phyloP scores from a whole-genome alignment of 176 grass and related monocot genomes.

The Cenchrus fungigraminus region DNA sequence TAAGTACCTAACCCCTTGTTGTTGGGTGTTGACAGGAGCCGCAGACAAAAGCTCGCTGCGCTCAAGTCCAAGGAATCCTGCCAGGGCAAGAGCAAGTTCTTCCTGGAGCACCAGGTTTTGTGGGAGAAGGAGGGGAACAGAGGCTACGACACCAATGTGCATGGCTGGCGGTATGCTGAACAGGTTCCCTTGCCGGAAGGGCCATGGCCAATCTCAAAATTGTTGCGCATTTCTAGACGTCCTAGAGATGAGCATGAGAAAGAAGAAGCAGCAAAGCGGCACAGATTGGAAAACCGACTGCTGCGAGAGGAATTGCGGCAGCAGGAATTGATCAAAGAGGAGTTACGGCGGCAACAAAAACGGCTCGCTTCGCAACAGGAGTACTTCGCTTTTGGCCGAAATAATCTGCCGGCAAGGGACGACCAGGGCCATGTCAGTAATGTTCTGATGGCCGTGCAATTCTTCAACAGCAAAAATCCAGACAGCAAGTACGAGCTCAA shows the following conservation, averaged over 20 bases:
- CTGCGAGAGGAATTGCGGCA: too few relatives aligned
- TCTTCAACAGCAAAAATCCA: not conserved
- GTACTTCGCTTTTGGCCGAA: too few relatives aligned
- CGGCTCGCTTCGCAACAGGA: too few relatives aligned
- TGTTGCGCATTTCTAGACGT: not conserved
- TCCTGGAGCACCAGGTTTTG: not conserved
- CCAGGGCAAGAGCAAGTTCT: constrained; percentile 25
- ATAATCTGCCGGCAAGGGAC: too few relatives aligned
- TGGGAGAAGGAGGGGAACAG: constrained; percentile 10
- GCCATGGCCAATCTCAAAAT: not conserved
- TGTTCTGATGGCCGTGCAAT: too few relatives aligned
- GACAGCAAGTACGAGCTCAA: not conserved
- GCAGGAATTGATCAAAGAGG: too few relatives aligned
- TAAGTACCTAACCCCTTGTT: not conserved
- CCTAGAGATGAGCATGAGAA: not conserved
- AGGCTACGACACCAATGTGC: not conserved
- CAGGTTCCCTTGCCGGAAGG: not conserved
- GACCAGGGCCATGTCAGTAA: too few relatives aligned
- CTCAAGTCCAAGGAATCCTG: not conserved
- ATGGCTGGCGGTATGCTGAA: not conserved
- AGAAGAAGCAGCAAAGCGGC: not conserved
- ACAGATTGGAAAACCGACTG: not conserved
- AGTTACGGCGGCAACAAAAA: too few relatives aligned
- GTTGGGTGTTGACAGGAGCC: too few relatives aligned
- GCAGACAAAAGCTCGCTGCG: not conserved